Evolutionary conservation across 306 rosid species (phyloP).

Genomic region (Trifolium dubium): DNA sequence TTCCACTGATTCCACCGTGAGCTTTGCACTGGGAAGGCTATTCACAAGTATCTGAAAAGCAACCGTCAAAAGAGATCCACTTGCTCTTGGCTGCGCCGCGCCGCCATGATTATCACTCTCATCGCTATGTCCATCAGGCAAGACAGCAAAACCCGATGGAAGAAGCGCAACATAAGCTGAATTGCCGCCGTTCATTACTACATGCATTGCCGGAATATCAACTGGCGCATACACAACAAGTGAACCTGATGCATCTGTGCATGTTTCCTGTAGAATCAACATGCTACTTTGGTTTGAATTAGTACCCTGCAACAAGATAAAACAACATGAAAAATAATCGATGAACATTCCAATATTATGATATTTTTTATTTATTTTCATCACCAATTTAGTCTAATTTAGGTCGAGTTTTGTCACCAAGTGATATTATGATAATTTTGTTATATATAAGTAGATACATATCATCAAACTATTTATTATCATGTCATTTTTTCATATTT

Average conservation of each 20-base stretch:
- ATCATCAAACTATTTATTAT: too few relatives aligned
- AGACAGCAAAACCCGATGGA: slow-evolving; percentile 82
- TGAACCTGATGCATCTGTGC: slow-evolving; percentile 86
- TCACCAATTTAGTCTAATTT: too few relatives aligned
- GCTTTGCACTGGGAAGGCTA: slow-evolving; percentile 84
- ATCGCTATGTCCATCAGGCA: slow-evolving; percentile 59
- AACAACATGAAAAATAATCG: not conserved
- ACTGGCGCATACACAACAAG: slow-evolving; percentile 98
- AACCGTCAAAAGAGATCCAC: slow-evolving; percentile 83
- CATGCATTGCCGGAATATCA: slow-evolving; percentile 93
- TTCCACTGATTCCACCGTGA: slow-evolving; percentile 94
- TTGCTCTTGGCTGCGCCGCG: slow-evolving; percentile 37
- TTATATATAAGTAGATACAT: too few relatives aligned
- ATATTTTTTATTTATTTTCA: too few relatives aligned
- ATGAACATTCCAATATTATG: too few relatives aligned
- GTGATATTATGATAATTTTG: too few relatives aligned
- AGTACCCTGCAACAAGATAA: slow-evolving; percentile 54
- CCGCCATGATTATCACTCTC: not conserved
- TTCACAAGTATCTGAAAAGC: slow-evolving; percentile 93
- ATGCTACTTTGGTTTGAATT: slow-evolving; percentile 90
- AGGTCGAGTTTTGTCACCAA: too few relatives aligned
- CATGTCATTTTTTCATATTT: too few relatives aligned
- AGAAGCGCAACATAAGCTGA: slow-evolving; percentile 91
- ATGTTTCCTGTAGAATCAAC: slow-evolving; percentile 88
- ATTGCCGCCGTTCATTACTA: slow-evolving; percentile 93